Base-by-base conservation (phyloP, 2,329 filamentous ascomycete genomes). In the Grosmannia huntii region DNA sequence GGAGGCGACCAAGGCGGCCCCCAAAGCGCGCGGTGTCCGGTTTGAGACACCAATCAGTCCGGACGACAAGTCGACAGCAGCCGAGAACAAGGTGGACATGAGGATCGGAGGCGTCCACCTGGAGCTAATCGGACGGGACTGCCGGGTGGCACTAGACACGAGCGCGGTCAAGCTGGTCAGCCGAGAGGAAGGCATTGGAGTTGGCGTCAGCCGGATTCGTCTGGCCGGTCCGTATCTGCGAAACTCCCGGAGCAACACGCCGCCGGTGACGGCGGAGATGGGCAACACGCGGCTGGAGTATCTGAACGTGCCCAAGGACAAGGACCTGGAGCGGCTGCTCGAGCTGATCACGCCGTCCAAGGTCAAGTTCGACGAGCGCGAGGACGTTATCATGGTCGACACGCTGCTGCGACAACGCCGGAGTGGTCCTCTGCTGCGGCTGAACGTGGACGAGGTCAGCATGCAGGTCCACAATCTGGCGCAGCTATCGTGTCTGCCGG, bases 331-430 rank as follows among this genome's bases (percentile, higher is more conserved):
- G 66, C 82, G 85, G 38, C 77, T 99, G 1, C 74, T 99, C 0
- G 86, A 88, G 56, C 78, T 99, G 56, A 88, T 99, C 58, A 95
- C 88, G 7, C 95, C 94, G 0, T 96, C 91, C 0, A 94, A 90
- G 63, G 84, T 94, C 69, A 90, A 91, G 62, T 96, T 94, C 65
- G 79, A 85, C 63, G 86, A 92, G 61, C 83, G 85, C 53, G 88
- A 95, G 60, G 90, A 96, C 65, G 92, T 97, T 66, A 95, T 99
- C 60, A 85, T 99, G 77, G 82, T 99, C 25, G 92, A 97, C 65
- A 96, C 90, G 0, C 76, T 99, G 0, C 73, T 97, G 16, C 81
- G 89, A 25, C 94, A 99, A 69, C 79, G 94, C 60, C 81, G 86
- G 57, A 92, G 96, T 70, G 94, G 92, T 0, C 85, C 88, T 11